Evolutionary conservation across 202 grass and related monocot genomes (phyloP).

Genomic region (Setaria viridis): DNA sequence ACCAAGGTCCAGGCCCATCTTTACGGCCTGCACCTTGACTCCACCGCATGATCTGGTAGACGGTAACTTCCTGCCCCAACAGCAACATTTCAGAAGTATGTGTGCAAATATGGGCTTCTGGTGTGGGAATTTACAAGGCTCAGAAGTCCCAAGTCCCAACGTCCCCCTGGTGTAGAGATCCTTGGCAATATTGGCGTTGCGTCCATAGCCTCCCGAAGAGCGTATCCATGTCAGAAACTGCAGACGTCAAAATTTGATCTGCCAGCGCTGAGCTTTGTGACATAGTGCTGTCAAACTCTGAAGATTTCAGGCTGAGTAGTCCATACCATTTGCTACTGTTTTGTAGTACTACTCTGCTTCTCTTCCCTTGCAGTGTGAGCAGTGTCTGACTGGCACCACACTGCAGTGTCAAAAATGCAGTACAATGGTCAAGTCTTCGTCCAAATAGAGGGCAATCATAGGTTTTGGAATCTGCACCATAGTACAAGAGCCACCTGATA

Average conservation of each 20-base stretch:
- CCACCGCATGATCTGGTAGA: too few relatives aligned
- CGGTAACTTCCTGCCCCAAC: too few relatives aligned
- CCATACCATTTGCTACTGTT: slow-evolving; percentile 86
- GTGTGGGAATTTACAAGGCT: too few relatives aligned
- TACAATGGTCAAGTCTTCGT: neutral
- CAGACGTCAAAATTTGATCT: neutral
- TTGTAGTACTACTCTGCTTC: slow-evolving; percentile 85
- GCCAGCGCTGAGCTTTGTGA: neutral
- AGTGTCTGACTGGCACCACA: slow-evolving; percentile 75
- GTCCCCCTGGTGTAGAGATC: slow-evolving; percentile 48
- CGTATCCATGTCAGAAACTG: slow-evolving; percentile 91
- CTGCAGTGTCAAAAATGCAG: slow-evolving; percentile 43
- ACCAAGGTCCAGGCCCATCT: too few relatives aligned
- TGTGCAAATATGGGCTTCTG: too few relatives aligned
- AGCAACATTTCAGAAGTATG: too few relatives aligned
- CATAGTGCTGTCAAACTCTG: neutral
- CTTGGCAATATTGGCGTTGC: slow-evolving; percentile 96
- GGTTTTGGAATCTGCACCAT: neutral
- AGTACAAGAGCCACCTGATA: slow-evolving; percentile 60
- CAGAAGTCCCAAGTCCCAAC: too few relatives aligned
- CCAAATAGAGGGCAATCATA: neutral
- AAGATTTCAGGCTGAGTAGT: slow-evolving; percentile 8
- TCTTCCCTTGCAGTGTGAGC: slow-evolving; percentile 95
- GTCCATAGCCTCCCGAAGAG: slow-evolving; percentile 97
- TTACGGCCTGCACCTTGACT: too few relatives aligned